Percentiles rank a stretch among this genome's conserved stretches.
phyloP scores from a whole-genome alignment of 2,329 filamentous ascomycete genomes.

The Colletotrichum tropicicola region DNA sequence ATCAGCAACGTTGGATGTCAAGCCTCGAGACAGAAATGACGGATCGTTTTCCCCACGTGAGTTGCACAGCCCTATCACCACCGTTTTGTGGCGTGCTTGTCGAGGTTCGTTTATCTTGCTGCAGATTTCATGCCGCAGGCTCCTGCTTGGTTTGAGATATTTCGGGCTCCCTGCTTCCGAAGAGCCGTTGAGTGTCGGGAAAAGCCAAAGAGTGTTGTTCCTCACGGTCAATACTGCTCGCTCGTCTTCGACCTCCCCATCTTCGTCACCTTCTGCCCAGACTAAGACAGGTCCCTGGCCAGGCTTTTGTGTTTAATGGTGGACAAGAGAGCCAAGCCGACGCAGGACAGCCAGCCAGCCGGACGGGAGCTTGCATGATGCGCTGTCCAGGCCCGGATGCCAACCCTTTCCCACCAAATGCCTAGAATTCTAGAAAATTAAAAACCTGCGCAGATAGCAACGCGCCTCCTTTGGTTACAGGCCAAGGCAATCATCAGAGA shows the following conservation, averaged over 20 bases:
- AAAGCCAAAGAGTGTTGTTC: too few species aligned
- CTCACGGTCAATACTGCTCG: too few species aligned
- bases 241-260: too few species aligned
- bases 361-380: constrained; percentile 12
- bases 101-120: background rate
- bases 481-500: background rate
- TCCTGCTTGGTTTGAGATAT: too few species aligned
- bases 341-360: background rate
- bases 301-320: background rate
- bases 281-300: too few species aligned
- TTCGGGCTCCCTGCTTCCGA: too few species aligned
- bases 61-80: background rate
- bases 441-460: background rate
- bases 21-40: background rate
- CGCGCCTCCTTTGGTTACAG: background rate
- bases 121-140: background rate
- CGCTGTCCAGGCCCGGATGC: background rate
- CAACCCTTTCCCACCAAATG: background rate
- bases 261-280: too few species aligned
- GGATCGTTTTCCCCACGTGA: background rate
- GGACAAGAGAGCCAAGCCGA: background rate
- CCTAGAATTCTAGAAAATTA: background rate
- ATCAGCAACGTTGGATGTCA: background rate
- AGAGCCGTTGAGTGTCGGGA: too few species aligned
- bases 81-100: background rate